Conservation (phyloP, 2,329 filamentous ascomycete species). For the Ceratocystis cacaofunesta region DNA sequence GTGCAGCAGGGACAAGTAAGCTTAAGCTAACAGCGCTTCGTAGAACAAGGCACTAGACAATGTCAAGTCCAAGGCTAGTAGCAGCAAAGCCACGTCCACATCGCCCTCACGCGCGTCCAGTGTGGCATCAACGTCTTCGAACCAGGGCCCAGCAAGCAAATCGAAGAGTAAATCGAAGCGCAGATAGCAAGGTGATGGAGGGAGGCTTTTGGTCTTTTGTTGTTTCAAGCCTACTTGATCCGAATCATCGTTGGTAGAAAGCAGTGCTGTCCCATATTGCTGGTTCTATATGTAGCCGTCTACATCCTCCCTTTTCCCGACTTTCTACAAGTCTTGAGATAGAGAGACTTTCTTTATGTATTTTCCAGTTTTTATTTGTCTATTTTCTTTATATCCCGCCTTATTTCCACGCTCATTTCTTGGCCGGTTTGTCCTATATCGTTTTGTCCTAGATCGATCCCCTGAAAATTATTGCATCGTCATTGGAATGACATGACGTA, state of each 20-base stretch:
- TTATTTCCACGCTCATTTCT: background rate
- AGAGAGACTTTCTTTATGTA: background rate
- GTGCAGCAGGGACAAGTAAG: background rate
- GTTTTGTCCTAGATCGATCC: background rate
- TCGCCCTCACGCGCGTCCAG: constrained; percentile 76
- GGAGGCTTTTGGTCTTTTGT: constrained; percentile 1
- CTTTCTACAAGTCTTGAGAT: background rate
- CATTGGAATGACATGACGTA: background rate
- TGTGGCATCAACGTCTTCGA: constrained; percentile 60
- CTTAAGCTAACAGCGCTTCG: constrained; percentile 9
- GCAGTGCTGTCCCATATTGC: background rate
- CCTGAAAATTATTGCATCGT: background rate
- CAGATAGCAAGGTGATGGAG: constrained; percentile 23
- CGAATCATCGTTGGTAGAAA: no score
- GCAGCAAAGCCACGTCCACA: constrained; percentile 60
- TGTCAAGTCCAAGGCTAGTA: constrained; percentile 51
- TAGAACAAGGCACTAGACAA: constrained; percentile 91
- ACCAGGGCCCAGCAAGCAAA: constrained; percentile 25
- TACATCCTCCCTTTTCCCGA: background rate
- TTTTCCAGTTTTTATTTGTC: background rate
- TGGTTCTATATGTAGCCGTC: background rate
- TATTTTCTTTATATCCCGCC: background rate
- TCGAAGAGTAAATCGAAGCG: constrained; percentile 39
- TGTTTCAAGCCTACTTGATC: background rate
- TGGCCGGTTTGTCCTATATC: background rate